phyloP scores from a whole-genome alignment of 306 rosid species.

The Quillaja saponaria region DNA sequence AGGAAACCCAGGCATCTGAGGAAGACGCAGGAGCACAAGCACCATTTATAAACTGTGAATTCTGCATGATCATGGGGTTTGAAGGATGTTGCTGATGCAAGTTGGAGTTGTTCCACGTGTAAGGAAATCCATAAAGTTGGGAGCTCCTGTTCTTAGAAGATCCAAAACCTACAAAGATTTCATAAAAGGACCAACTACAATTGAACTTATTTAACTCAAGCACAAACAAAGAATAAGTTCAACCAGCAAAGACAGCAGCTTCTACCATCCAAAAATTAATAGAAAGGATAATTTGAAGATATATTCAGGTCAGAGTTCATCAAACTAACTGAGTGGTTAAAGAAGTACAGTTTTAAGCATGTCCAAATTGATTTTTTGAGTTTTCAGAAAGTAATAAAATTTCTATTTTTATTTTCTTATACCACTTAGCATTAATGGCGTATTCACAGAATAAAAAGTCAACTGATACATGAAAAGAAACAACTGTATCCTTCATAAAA shows the following conservation, averaged over 20 bases:
- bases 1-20: constrained; percentile 64
- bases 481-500: constrained; percentile 23
- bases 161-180: constrained; percentile 40
- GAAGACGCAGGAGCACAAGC: constrained; percentile 51
- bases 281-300: constrained; percentile 24
- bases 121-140: constrained; percentile 61
- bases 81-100: constrained; percentile 68
- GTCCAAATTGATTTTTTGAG: constrained; percentile 17
- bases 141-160: constrained; percentile 56
- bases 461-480: constrained; percentile 25
- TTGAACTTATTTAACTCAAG: constrained; percentile 17
- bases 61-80: constrained; percentile 58
- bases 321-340: constrained; percentile 9
- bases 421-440: background rate
- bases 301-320: constrained; percentile 1
- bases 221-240: constrained; percentile 19
- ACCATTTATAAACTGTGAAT: constrained; percentile 64
- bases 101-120: constrained; percentile 60
- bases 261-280: constrained; percentile 16
- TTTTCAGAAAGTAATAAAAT: constrained; percentile 3
- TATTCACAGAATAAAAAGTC: constrained; percentile 19
- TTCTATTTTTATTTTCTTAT: background rate
- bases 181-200: constrained; percentile 18
- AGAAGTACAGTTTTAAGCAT: constrained; percentile 14
- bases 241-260: constrained; percentile 18